These are phyloP conservation scores for Trichoderma reesei DNA, from an alignment of 495 filamentous ascomycete genomes.

Conservation along the genomic window DNA sequence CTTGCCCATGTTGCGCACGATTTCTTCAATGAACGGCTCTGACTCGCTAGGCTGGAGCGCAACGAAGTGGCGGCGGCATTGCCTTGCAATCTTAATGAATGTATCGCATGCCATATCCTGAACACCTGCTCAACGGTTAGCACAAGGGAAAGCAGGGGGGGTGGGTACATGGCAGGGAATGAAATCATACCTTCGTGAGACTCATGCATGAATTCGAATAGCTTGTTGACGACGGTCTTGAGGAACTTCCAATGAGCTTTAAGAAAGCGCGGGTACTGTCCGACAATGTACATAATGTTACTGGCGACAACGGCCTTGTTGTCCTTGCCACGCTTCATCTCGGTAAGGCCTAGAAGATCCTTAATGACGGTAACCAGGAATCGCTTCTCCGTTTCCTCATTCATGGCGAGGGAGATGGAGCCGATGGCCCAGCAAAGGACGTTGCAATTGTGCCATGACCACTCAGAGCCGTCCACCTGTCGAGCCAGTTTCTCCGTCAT, in stretches of 20 bases:
- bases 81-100: slow-evolving; percentile 99
- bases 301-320: slow-evolving; percentile 98
- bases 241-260: slow-evolving; percentile 99
- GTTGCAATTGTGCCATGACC: slow-evolving; percentile 99
- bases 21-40: slow-evolving; percentile 97
- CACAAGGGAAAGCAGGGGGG: slow-evolving; percentile 16
- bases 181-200: slow-evolving; percentile 75
- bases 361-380: slow-evolving; percentile 98
- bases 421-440: slow-evolving; percentile 99
- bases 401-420: slow-evolving; percentile 97
- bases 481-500: slow-evolving; percentile 97
- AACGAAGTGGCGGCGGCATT: slow-evolving; percentile 95
- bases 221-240: slow-evolving; percentile 98
- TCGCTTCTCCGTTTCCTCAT: slow-evolving; percentile 96
- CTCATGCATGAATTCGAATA: slow-evolving; percentile 99
- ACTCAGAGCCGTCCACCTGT: slow-evolving; percentile 90
- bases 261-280: slow-evolving; percentile 94
- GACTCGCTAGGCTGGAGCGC: slow-evolving; percentile 87
- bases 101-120: slow-evolving; percentile 99
- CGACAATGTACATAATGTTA: slow-evolving; percentile 99
- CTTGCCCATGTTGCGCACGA: slow-evolving; percentile 85
- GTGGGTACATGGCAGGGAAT: not conserved
- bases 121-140: slow-evolving; percentile 50
- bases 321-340: slow-evolving; percentile 98
- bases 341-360: slow-evolving; percentile 92